Conservation (phyloP, 768 basidiomycete species). For the Pleurotus tuber-regium region DNA sequence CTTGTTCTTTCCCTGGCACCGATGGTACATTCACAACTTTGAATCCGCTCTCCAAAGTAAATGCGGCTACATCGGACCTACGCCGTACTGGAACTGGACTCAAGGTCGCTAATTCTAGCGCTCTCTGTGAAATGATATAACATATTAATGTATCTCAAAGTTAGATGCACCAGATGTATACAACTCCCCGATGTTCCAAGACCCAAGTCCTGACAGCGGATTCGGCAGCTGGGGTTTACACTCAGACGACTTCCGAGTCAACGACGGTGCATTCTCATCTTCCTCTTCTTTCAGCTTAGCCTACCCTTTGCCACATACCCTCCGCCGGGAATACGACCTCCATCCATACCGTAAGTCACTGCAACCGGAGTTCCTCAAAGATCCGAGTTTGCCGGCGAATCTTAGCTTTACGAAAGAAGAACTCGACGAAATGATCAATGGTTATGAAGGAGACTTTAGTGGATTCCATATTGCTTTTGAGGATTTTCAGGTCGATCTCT, state of each 20-base stretch:
- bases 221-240: slow-evolving; percentile 22
- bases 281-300: slow-evolving; percentile 51
- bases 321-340: slow-evolving; percentile 31
- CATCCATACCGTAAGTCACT: slow-evolving; percentile 23
- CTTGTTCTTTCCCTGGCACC: slow-evolving; percentile 23
- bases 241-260: slow-evolving; percentile 35
- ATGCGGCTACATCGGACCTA: slow-evolving; percentile 18
- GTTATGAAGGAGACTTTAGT: slow-evolving; percentile 26
- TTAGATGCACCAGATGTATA: slow-evolving; percentile 13
- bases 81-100: slow-evolving; percentile 26
- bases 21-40: slow-evolving; percentile 17
- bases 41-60: slow-evolving; percentile 14
- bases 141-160: background rate
- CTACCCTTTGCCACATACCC: slow-evolving; percentile 29
- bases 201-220: slow-evolving; percentile 16
- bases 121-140: background rate
- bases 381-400: slow-evolving; percentile 22
- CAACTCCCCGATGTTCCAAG: slow-evolving; percentile 17
- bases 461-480: slow-evolving; percentile 29
- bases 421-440: slow-evolving; percentile 22
- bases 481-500: slow-evolving; percentile 20
- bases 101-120: slow-evolving; percentile 8
- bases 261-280: slow-evolving; percentile 45
- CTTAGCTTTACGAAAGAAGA: slow-evolving; percentile 21
- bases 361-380: slow-evolving; percentile 14